Base-by-base conservation (phyloP, 2,329 filamentous ascomycete genomes). In the Colletotrichum truncatum region DNA sequence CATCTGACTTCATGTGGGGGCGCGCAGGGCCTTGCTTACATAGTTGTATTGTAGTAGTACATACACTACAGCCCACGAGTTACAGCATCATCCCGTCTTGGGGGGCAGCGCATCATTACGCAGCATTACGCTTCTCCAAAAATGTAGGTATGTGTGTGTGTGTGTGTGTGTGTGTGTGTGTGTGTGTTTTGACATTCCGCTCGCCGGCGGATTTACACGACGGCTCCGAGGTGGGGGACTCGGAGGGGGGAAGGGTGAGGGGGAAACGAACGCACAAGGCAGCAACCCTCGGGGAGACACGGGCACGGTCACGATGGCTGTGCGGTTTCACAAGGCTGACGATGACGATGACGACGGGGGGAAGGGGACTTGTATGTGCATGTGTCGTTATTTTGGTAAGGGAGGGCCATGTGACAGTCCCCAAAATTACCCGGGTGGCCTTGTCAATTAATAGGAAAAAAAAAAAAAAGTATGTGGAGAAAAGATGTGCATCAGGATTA, bases 211-310 rank as follows among this genome's bases (percentile, higher is more conserved):
- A 51, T n/a, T 16, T 36, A 7, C 23, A 41, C 14, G 26, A 16
- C 49, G 28, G 43, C 58, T 43, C 63, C 57, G 57, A 52, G 57
- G 26, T 45, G 39, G 62, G 16, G 12, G 34, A n/a, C n/a, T 25
- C 48, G 48, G 48, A 16, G 12, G 41, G 62, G 60, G 41, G n/a
- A 43, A 43, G 38, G 16, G n/a, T 23, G 36, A n/a, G n/a, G n/a
- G n/a, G n/a, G n/a, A n/a, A n/a, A n/a, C n/a, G n/a, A n/a, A n/a
- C n/a, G n/a, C n/a, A n/a, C 34, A 30, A 30, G 4, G 34, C n/a
- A 21, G 43, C 43, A 48, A 25, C 43, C 43, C 12, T 48, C 18
- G 43, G 32, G 32, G n/a, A 36, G 56, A 60, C 36, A 16, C 14
- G n/a, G 38, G 38, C 12, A 7, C 38, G n/a, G 38, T 12, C n/a